phyloP scores from a whole-genome alignment of 2,329 filamentous ascomycete species.

The Laburnicola sp. region DNA sequence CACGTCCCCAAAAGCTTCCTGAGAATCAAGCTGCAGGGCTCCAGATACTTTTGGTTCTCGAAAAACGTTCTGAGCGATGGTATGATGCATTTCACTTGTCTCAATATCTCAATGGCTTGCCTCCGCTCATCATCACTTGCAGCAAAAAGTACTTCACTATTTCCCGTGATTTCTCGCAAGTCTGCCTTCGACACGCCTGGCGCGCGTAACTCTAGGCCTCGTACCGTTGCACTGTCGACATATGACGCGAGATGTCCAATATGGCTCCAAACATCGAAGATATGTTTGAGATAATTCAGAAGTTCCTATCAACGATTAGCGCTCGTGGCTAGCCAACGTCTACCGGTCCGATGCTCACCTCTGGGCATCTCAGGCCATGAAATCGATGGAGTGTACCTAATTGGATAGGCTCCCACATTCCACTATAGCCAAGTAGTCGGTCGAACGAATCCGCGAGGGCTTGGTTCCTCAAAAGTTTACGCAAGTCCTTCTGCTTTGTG shows the following conservation, averaged over 20 bases:
- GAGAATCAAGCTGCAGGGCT: conserved; percentile 19
- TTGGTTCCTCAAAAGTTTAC: conserved; percentile 15
- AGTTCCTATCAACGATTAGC: conserved; percentile 10
- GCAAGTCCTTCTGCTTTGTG: conserved; percentile 16
- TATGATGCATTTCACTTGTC: conserved; percentile 9
- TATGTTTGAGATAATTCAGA: conserved; percentile 10
- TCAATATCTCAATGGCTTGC: not conserved
- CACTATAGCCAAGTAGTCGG: conserved; percentile 11
- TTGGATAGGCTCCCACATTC: conserved; percentile 14
- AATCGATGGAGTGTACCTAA: conserved; percentile 18
- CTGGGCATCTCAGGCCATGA: conserved; percentile 11
- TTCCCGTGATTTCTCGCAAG: not conserved
- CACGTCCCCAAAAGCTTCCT: conserved; percentile 7
- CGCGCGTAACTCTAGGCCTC: conserved; percentile 13
- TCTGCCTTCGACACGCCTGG: conserved; percentile 11
- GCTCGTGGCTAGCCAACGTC: not conserved
- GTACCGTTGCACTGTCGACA: conserved; percentile 14
- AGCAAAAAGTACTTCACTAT: not conserved
- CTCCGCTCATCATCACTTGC: not conserved
- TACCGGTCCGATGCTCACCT: conserved; percentile 6
- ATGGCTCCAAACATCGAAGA: conserved; percentile 6
- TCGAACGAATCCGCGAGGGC: conserved; percentile 11
- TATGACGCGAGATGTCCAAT: not conserved
- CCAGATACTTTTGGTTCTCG: conserved; percentile 21
- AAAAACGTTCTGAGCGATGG: conserved; percentile 20